phyloP scores from a whole-genome alignment of 805 yeast genomes.

The Danielia reshetovae region DNA sequence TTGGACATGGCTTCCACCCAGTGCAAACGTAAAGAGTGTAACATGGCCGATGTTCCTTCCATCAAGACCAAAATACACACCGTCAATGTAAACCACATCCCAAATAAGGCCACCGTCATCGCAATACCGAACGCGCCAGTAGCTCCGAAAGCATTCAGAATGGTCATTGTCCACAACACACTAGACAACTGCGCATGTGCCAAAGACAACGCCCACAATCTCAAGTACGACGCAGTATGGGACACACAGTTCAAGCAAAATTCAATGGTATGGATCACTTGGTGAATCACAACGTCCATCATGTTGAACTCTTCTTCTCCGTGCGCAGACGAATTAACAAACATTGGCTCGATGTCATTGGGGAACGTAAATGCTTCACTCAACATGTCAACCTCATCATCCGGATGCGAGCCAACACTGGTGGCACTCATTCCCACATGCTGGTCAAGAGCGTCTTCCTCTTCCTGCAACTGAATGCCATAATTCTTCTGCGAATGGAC shows the following conservation, averaged over 20 bases:
- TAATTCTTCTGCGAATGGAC: slow-evolving; percentile 29
- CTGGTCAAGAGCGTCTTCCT: slow-evolving; percentile 24
- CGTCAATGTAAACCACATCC: slow-evolving; percentile 72
- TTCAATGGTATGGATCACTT: slow-evolving; percentile 77
- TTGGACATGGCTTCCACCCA: slow-evolving; percentile 85
- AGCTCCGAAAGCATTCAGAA: slow-evolving; percentile 55
- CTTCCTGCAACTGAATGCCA: slow-evolving; percentile 37
- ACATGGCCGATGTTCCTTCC: slow-evolving; percentile 87
- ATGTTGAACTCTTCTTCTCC: slow-evolving; percentile 40
- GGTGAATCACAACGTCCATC: slow-evolving; percentile 73
- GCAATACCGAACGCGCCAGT: slow-evolving; percentile 53
- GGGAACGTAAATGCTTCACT: slow-evolving; percentile 26
- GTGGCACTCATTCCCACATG: not conserved
- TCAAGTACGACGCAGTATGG: slow-evolving; percentile 73
- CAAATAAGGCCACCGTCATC: slow-evolving; percentile 59
- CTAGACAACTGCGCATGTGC: slow-evolving; percentile 78
- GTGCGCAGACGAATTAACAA: slow-evolving; percentile 30
- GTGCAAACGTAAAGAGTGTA: slow-evolving; percentile 70
- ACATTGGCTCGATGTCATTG: slow-evolving; percentile 34
- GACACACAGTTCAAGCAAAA: slow-evolving; percentile 77
- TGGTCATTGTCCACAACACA: slow-evolving; percentile 75
- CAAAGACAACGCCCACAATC: slow-evolving; percentile 75
- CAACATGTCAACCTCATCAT: slow-evolving; percentile 15
- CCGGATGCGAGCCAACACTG: not conserved
- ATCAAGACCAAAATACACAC: slow-evolving; percentile 66